phyloP scores from a whole-genome alignment of 2,329 filamentous ascomycete species.

The Ilyonectria mors-panacis region DNA sequence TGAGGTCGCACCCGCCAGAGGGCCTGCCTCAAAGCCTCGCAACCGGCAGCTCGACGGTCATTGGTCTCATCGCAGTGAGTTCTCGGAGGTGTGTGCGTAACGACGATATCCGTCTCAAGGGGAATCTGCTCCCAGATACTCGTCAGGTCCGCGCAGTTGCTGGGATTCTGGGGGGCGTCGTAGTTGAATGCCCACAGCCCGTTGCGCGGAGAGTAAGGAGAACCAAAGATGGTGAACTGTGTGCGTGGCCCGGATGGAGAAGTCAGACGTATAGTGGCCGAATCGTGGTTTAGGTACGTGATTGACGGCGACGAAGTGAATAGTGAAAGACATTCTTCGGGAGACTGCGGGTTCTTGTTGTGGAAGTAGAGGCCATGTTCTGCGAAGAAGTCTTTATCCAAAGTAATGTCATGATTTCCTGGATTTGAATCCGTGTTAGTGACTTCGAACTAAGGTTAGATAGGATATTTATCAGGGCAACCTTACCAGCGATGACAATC shows the following conservation, averaged over 20 bases:
- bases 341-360: slow-evolving; percentile 68
- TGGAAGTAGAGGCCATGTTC: slow-evolving; percentile 69
- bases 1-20: slow-evolving; percentile 74
- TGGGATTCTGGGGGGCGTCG: slow-evolving; percentile 46
- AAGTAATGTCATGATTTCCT: slow-evolving; percentile 84
- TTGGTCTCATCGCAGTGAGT: slow-evolving; percentile 69
- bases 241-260: slow-evolving; percentile 70
- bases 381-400: slow-evolving; percentile 75
- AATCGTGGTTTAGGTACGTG: slow-evolving; percentile 75
- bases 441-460: background rate
- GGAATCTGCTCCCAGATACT: slow-evolving; percentile 75
- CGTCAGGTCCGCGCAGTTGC: slow-evolving; percentile 45
- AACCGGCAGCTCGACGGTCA: slow-evolving; percentile 65
- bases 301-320: slow-evolving; percentile 69
- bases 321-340: slow-evolving; percentile 67
- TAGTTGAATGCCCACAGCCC: slow-evolving; percentile 80
- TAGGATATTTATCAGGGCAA: background rate
- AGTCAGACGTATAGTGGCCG: slow-evolving; percentile 67
- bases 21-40: slow-evolving; percentile 69
- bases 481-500: slow-evolving; percentile 76
- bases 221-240: slow-evolving; percentile 78
- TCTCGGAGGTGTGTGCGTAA: slow-evolving; percentile 79
- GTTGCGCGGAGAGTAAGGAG: slow-evolving; percentile 73
- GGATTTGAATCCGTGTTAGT: slow-evolving; percentile 26
- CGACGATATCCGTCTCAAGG: slow-evolving; percentile 73